phyloP scores from a whole-genome alignment of 305 asterid genomes.

The Fraxinus velutina region DNA sequence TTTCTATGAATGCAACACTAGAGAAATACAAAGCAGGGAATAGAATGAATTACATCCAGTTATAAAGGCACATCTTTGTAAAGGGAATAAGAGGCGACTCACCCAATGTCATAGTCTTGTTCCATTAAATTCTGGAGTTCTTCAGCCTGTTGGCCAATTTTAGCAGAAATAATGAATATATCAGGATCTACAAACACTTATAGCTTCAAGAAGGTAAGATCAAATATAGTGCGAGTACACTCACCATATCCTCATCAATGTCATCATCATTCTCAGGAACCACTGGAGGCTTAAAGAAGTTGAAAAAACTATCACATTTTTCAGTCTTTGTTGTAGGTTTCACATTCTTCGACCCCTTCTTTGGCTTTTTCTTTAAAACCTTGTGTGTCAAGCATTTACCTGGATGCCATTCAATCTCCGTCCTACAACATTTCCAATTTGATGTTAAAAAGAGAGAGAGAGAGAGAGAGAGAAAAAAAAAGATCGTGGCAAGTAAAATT shows the following conservation, averaged over 20 bases:
- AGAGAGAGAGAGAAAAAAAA: neutral
- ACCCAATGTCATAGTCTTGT: conserved; percentile 80
- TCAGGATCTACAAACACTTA: neutral
- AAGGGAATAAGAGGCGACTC: conserved; percentile 22
- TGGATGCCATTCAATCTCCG: conserved; percentile 61
- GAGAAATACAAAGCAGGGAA: neutral
- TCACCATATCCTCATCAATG: conserved; percentile 64
- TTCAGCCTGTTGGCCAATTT: conserved; percentile 52
- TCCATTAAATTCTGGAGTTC: conserved; percentile 73
- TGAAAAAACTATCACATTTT: neutral
- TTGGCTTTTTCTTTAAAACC: conserved; percentile 61
- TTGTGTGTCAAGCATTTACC: conserved; percentile 61
- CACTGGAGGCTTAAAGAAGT: conserved; percentile 41
- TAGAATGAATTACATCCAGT: neutral
- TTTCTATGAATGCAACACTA: neutral
- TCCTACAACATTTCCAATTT: conserved; percentile 34
- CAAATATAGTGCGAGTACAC: conserved; percentile 11
- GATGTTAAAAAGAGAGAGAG: neutral
- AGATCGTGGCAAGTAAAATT: neutral
- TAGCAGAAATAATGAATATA: neutral
- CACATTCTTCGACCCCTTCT: conserved; percentile 56
- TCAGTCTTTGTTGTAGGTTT: conserved; percentile 46
- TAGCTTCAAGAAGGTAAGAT: neutral
- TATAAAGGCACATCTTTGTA: neutral
- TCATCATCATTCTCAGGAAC: conserved; percentile 64